Conservation (phyloP, 495 filamentous ascomycete species). For the Podospora bellae-mahoneyi region DNA sequence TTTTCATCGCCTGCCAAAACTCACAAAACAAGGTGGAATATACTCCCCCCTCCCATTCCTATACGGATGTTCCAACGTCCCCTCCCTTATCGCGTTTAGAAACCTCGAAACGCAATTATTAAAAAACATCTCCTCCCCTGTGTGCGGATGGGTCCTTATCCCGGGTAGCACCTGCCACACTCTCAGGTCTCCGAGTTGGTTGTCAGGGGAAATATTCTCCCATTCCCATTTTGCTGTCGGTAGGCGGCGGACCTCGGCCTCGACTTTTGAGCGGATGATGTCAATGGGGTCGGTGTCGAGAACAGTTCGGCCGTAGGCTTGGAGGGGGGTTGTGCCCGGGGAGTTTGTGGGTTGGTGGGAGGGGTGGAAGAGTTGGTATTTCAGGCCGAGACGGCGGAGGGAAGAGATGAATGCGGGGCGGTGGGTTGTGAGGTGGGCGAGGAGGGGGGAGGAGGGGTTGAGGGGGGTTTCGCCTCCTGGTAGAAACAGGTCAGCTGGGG, state of each 20-base stretch:
- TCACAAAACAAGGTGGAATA: conserved; percentile 27
- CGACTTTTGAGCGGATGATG: conserved; percentile 44
- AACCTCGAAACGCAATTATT: conserved; percentile 49
- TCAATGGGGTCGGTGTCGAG: conserved; percentile 44
- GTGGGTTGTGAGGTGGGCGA: too few relatives aligned
- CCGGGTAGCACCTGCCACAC: conserved; percentile 45
- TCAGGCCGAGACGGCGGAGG: too few relatives aligned
- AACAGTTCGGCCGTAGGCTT: conserved; percentile 53
- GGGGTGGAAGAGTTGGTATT: too few relatives aligned
- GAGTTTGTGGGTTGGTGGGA: too few relatives aligned
- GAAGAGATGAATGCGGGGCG: too few relatives aligned
- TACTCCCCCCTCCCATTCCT: conserved; percentile 23
- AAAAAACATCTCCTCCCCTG: conserved; percentile 50
- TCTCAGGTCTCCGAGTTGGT: conserved; percentile 31
- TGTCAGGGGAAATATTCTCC: conserved; percentile 35
- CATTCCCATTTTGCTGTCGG: conserved; percentile 49
- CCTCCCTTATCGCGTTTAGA: conserved; percentile 35
- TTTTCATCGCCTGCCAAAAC: neutral
- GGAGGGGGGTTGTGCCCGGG: conserved; percentile 9
- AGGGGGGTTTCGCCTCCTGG: too few relatives aligned
- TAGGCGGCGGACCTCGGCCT: conserved; percentile 49
- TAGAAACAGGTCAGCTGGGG: too few relatives aligned
- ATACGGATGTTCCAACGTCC: conserved; percentile 20
- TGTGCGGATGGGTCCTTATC: conserved; percentile 47
- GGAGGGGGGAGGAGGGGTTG: too few relatives aligned